Evolutionary conservation across 1,139 yeast genomes (phyloP), one percentile per base, ranked within the genome.

Genomic region (Protomyces inundatus): DNA sequence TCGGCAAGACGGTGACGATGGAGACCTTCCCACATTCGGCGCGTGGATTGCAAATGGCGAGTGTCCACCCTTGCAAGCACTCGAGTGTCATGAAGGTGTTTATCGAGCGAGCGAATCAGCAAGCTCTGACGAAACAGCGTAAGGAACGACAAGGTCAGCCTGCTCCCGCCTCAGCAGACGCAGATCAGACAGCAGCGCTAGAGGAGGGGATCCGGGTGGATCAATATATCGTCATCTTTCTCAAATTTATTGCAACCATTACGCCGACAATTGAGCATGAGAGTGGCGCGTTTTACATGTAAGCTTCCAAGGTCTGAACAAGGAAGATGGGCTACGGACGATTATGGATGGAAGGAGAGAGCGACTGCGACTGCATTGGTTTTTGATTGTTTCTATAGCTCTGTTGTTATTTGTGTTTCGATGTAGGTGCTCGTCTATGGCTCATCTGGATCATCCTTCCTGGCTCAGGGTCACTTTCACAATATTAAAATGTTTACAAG

Each of bases 251-350:
- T 65, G 89, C 98, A 12, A 89, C 97, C 77, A 98, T 95, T 12
- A 91, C 96, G 1, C 99, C 99, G 0, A 97, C 97, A 10, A 90
- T 93, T 65, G 97, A 91, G 75, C 95, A 91, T 75, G 98, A 93
- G 23, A 36, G 48, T n/a, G 57, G 57, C 14, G 42, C 55, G 16
- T 54, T 54, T n/a, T 54, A 54, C 23, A n/a, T 52, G 30, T 52
- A 33, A 50, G 35, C 10, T 6, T 7, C 37, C 6, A 4, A 3
- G 4, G 9, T n/a, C n/a, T n/a, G n/a, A n/a, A n/a, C n/a, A n/a
- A n/a, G n/a, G n/a, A n/a, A n/a, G n/a, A n/a, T n/a, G n/a, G n/a
- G n/a, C n/a, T n/a, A n/a, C n/a, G n/a, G n/a, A n/a, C n/a, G n/a
- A n/a, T n/a, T n/a, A 14, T 42, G 23, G 32, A 23, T 23, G 23